Conservation (phyloP, 768 basidiomycete genomes). For the Dioszegia aurantiaca region DNA sequence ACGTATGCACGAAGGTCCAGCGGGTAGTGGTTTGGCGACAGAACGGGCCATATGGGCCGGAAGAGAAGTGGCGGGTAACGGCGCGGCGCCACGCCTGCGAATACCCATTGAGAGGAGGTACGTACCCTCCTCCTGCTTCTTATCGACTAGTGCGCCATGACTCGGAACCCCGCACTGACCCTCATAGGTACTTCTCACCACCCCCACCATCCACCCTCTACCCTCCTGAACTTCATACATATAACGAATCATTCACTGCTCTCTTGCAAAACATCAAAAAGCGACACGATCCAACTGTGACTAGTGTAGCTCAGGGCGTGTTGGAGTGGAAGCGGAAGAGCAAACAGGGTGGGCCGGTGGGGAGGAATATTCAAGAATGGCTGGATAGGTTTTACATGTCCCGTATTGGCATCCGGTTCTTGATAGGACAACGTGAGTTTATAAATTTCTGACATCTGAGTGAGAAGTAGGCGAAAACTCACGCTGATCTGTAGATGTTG, state of each 20-base stretch:
- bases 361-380: constrained; percentile 83
- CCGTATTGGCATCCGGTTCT: constrained; percentile 74
- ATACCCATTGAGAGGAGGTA: constrained; percentile 83
- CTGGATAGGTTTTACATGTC: constrained; percentile 95
- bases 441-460: no score
- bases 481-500: constrained; percentile 67
- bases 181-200: constrained; percentile 76
- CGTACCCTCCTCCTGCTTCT: constrained; percentile 31
- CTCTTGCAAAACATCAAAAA: constrained; percentile 82
- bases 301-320: constrained; percentile 87
- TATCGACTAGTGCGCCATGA: background rate
- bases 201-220: constrained; percentile 65
- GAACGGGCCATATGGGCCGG: constrained; percentile 24
- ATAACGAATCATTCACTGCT: constrained; percentile 86
- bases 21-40: constrained; percentile 28
- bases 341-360: constrained; percentile 55
- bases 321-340: constrained; percentile 87
- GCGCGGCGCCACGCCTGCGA: constrained; percentile 54
- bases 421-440: constrained; percentile 86
- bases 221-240: constrained; percentile 91
- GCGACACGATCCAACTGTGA: constrained; percentile 95
- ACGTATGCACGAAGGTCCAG: constrained; percentile 44
- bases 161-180: constrained; percentile 1
- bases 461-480: no score
- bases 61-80: constrained; percentile 10